Evolutionary conservation across 306 rosid genomes (phyloP).

Genomic region (Cyclanthera cordifolia): DNA sequence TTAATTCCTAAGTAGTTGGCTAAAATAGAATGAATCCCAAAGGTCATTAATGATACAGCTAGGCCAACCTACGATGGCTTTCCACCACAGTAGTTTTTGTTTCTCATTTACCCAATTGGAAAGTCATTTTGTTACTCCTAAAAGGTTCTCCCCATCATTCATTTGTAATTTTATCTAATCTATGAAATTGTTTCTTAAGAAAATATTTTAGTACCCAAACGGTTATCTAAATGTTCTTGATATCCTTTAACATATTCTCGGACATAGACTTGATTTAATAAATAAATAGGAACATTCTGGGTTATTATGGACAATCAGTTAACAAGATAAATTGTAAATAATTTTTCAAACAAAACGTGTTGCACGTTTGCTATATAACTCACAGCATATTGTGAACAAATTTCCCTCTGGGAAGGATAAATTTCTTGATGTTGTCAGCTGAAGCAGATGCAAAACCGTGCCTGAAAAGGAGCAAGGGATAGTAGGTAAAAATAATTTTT

Average conservation of each 20-base stretch:
- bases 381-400: conserved; percentile 98
- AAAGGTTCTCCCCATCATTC: no score
- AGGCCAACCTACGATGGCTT: no score
- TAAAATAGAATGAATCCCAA: no score
- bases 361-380: conserved; percentile 21
- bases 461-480: conserved; percentile 28
- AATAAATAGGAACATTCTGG: neutral
- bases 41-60: no score
- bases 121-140: no score
- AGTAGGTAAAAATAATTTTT: no score
- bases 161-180: no score
- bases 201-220: neutral
- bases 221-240: neutral
- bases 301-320: neutral
- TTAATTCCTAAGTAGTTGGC: no score
- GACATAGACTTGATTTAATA: neutral
- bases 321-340: neutral
- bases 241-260: neutral
- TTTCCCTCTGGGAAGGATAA: conserved; percentile 84
- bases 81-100: no score
- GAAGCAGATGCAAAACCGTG: conserved; percentile 94
- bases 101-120: no score
- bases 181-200: no score
- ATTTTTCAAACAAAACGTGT: neutral
- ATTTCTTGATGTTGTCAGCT: conserved; percentile 95